These are phyloP conservation scores for Candida vartiovaarae DNA, from an alignment of 805 yeast genomes.

Conservation along the genomic window DNA sequence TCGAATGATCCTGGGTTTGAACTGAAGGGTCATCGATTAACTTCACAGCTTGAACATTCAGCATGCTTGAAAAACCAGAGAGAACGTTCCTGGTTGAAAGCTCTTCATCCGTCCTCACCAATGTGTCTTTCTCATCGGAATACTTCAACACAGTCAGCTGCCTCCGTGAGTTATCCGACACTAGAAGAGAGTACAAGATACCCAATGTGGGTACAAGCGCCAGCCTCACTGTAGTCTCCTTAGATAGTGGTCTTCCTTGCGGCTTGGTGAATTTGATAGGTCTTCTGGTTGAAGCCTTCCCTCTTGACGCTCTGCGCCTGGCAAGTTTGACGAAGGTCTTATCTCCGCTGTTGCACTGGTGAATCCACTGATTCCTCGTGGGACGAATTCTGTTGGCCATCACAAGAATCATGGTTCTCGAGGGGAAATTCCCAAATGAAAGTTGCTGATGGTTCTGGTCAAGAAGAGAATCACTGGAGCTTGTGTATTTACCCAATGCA, in stretches of 20 bases:
- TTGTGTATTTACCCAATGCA: no score
- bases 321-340: slow-evolving; percentile 19
- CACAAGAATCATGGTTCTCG: no score
- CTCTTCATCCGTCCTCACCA: slow-evolving; percentile 13
- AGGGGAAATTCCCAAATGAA: no score
- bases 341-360: neutral
- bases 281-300: slow-evolving; percentile 12
- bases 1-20: neutral
- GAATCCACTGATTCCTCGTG: no score
- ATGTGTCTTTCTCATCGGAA: slow-evolving; percentile 7
- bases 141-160: slow-evolving; percentile 19
- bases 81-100: slow-evolving; percentile 16
- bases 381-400: no score
- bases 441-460: no score
- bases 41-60: slow-evolving; percentile 17
- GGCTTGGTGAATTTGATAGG: slow-evolving; percentile 13
- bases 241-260: slow-evolving; percentile 40
- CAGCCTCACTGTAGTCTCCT: slow-evolving; percentile 43
- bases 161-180: slow-evolving; percentile 24
- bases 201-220: slow-evolving; percentile 39
- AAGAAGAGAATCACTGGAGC: no score
- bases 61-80: slow-evolving; percentile 18
- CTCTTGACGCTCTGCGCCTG: slow-evolving; percentile 19
- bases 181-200: slow-evolving; percentile 36
- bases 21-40: slow-evolving; percentile 22